phyloP scores from a whole-genome alignment of 306 rosid species.

The Cicer chorassanicum region DNA sequence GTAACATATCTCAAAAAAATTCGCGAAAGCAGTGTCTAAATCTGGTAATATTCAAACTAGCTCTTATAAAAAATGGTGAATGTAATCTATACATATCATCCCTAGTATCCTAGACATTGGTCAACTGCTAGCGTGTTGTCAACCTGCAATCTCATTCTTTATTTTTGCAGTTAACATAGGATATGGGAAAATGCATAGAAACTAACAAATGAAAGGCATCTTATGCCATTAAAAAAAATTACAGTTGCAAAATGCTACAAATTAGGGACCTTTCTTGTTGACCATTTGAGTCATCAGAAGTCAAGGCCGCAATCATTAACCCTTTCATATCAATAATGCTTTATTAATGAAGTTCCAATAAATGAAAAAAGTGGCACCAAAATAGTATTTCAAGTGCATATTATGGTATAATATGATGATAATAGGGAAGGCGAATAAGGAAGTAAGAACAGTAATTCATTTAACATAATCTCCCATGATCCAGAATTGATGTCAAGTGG shows the following conservation, averaged over 20 bases:
- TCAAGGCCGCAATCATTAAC: slow-evolving; percentile 17
- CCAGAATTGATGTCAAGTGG: slow-evolving; percentile 12
- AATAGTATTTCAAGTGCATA: slow-evolving; percentile 8
- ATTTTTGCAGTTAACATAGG: slow-evolving; percentile 4
- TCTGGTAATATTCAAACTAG: slow-evolving; percentile 10
- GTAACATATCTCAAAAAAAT: neutral
- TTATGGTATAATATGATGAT: neutral
- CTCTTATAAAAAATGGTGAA: slow-evolving; percentile 19
- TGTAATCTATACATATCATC: slow-evolving; percentile 8
- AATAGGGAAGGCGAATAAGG: neutral
- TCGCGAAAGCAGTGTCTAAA: slow-evolving; percentile 7
- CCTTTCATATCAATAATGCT: slow-evolving; percentile 17
- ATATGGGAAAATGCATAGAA: slow-evolving; percentile 26
- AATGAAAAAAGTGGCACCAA: slow-evolving; percentile 7
- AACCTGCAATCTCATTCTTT: slow-evolving; percentile 13
- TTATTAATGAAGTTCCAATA: neutral
- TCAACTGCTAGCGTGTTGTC: neutral
- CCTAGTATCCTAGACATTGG: neutral
- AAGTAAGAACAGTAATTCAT: slow-evolving; percentile 6
- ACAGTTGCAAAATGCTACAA: slow-evolving; percentile 21
- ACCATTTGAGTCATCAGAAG: slow-evolving; percentile 1
- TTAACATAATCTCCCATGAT: slow-evolving; percentile 25
- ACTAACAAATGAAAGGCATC: neutral
- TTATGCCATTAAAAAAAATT: slow-evolving; percentile 20
- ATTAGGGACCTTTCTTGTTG: neutral